Conservation (phyloP, 257 asterid genomes). For the Solanum dulcamara region DNA sequence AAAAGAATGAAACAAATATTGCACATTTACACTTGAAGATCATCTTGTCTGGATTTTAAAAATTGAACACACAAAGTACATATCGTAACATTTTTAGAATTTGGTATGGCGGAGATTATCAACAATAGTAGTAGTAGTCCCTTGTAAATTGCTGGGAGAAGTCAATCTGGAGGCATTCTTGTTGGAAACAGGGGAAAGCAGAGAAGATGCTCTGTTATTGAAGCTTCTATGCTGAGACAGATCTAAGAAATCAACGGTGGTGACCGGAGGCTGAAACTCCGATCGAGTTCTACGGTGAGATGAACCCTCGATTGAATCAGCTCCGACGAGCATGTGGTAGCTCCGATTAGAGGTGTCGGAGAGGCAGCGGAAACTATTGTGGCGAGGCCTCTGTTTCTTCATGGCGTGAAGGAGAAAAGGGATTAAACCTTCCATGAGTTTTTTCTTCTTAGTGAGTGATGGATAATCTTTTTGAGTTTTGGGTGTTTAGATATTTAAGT, state of each 20-base stretch:
- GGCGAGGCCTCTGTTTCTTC: conserved; percentile 42
- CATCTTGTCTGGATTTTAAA: not conserved
- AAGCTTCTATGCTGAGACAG: conserved; percentile 5
- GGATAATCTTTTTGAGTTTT: not conserved
- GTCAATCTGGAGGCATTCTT: not conserved
- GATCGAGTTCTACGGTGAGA: conserved; percentile 36
- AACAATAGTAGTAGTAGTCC: not conserved
- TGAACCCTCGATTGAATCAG: conserved; percentile 28
- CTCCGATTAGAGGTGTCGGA: conserved; percentile 49
- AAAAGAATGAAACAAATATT: not conserved
- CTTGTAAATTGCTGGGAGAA: not conserved
- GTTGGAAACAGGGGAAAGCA: not conserved
- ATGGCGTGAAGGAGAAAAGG: conserved; percentile 46
- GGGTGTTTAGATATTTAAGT: not conserved
- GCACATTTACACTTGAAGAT: not conserved
- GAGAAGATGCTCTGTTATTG: not conserved
- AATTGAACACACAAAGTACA: not conserved
- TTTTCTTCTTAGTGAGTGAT: too few relatives aligned
- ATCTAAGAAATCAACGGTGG: not conserved
- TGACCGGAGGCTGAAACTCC: conserved; percentile 13
- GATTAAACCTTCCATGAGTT: conserved; percentile 55
- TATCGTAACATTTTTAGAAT: too few relatives aligned
- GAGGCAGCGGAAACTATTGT: conserved; percentile 24
- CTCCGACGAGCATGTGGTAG: conserved; percentile 35
- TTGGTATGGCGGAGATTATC: not conserved